Base-by-base conservation (phyloP, 116 monocot genomes). In the Iris pallida region DNA sequence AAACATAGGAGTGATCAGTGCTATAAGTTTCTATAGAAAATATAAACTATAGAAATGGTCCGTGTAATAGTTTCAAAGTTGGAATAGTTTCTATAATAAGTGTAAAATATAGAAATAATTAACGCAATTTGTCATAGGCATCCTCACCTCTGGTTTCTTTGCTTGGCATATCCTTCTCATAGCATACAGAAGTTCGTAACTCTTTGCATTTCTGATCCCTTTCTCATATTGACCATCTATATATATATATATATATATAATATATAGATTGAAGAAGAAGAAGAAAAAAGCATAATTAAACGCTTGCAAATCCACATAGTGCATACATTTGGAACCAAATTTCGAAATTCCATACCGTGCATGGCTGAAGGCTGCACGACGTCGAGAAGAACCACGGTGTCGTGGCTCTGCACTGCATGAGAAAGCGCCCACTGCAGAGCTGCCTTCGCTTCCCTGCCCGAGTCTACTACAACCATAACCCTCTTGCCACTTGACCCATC, bases 391-490 rank as follows among this genome's bases (percentile, higher is more conserved):
- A 90, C 64, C 4, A 90, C 42, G 0, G 76, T 83, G 56, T 90
- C 90, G 8, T 73, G 64, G 68, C 71, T 61, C 68, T 86, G 86
- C 0, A 81, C 81, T 0, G 81, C 62, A 59, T 86, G 83, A 12
- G 90, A 73, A 1, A 86, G 81, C 5, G 81, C 86, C 90, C 86
- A 86, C 16, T 65, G 78, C 20, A 90, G 41, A 1, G 90, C 86
- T 10, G 46, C 48, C 71, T 78, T 83, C 0, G 90, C 78, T 55
- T 81, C 86, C n/a, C 59, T 42, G 19, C 74, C 76, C 17, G 58
- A 78, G 62, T 83, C 81, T 54, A 79, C 81, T 5, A 76, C 81
- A 0, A 90, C 63, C 83, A 90, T 78, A 8, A 90, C 61, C 75
- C 71, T 76, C 65, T 79, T 75, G 5, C 81, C 80, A 0, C 5